phyloP scores from a whole-genome alignment of 2,329 filamentous ascomycete species.

The Fusarium transvaalense region DNA sequence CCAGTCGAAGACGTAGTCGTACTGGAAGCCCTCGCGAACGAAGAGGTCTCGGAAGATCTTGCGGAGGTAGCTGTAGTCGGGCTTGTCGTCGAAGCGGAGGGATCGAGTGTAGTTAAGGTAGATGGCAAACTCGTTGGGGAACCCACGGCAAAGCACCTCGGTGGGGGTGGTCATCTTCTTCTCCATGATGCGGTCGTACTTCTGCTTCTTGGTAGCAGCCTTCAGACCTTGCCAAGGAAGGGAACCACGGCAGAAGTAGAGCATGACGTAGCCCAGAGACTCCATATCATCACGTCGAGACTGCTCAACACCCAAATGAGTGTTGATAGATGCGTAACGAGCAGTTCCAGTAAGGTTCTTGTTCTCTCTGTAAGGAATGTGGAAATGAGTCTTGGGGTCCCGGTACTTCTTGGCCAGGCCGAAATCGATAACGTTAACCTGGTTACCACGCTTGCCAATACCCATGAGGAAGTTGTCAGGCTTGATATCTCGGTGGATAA shows the following conservation, averaged over 20 bases:
- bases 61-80: constrained; percentile 98
- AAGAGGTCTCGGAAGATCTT: constrained; percentile 99
- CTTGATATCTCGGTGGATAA: constrained; percentile 99
- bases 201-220: constrained; percentile 99
- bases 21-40: constrained; percentile 98
- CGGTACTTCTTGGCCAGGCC: constrained; percentile 99
- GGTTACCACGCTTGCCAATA: constrained; percentile 98
- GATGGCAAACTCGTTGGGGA: constrained; percentile 99
- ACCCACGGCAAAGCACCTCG: constrained; percentile 97
- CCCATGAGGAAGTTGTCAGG: constrained; percentile 99
- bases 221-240: constrained; percentile 99
- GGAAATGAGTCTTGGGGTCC: constrained; percentile 99
- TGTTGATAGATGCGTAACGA: constrained; percentile 99
- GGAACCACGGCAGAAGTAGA: constrained; percentile 99
- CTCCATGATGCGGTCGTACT: constrained; percentile 99
- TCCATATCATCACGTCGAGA: constrained; percentile 99
- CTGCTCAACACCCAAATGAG: constrained; percentile 97
- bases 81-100: constrained; percentile 99
- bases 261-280: constrained; percentile 98
- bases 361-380: constrained; percentile 99
- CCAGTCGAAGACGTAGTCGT: constrained; percentile 99
- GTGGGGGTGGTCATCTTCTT: constrained; percentile 99
- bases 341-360: constrained; percentile 99
- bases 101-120: constrained; percentile 99
- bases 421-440: constrained; percentile 99